Base-by-base conservation (phyloP, 176 grass and related monocot species). In the Pharus latifolius region DNA sequence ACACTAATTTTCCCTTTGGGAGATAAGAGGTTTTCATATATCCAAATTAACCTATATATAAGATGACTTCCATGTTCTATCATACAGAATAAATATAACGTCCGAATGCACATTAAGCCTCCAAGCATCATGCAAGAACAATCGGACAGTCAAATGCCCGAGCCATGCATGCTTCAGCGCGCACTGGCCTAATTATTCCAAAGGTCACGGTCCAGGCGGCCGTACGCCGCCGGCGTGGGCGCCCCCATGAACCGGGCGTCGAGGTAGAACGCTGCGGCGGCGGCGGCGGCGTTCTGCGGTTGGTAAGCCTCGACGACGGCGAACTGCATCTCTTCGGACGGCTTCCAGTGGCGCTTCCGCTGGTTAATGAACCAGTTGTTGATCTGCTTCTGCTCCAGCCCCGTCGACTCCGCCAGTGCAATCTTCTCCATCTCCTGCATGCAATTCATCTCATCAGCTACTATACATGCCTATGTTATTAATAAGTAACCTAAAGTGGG, bases 341-440 rank as follows among this genome's bases (percentile, higher is more conserved):
- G 82, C 61, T 84, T 84, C 82, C 82, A 84, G 60, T 84, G 82
- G 18, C 82, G 68, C 68, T 84, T 84, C 82, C 82, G 60, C 72
- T 83, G 80, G 73, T 83, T 83, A 63, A 83, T 83, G 56, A 83
- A 83, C 73, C 80, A 83, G 64, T 84, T 78, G 60, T 78, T 84
- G 48, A 84, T 84, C 74, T 84, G 82, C 74, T 78, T 84, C 60
- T 50, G 75, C 49, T 84, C 82, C 49, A 84, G 67, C 13, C 82
- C 75, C 13, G 82, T 84, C 9, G 60, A 67, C 32, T 84, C 67
- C 0, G 82, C 82, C 43, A 84, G 43, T 3, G 75, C 75, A 2
- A 72, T 49, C 82, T 84, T 84, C 75, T 84, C 75, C 42, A 64
- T 67, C 45, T 84, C 82, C 80, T 83, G 27, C 60, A 65, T 6